phyloP scores from a whole-genome alignment of 2,329 filamentous ascomycete genomes.

The Aspergillus nomiae region DNA sequence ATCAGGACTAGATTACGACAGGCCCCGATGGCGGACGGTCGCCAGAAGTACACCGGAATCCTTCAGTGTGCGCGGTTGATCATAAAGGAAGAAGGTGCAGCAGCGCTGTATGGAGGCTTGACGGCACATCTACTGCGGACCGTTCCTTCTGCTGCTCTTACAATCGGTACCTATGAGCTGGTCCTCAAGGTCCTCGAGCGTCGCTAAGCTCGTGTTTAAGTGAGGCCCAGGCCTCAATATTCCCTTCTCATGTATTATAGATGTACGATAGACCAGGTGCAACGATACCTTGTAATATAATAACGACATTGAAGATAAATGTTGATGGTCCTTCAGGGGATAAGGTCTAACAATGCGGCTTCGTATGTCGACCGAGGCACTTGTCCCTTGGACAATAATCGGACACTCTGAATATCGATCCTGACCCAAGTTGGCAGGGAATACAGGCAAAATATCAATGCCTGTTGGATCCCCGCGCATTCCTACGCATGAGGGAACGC shows the following conservation, averaged over 20 bases:
- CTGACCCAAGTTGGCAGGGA: not conserved
- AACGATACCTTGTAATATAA: slow-evolving; percentile 1
- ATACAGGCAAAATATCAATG: not conserved
- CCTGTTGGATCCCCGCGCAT: not conserved
- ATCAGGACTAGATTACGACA: slow-evolving; percentile 39
- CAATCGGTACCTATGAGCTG: slow-evolving; percentile 41
- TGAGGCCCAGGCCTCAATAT: not conserved
- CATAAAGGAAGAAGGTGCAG: slow-evolving; percentile 38
- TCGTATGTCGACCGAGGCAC: not conserved
- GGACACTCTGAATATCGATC: not conserved
- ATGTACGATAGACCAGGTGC: not conserved
- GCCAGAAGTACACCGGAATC: slow-evolving; percentile 39
- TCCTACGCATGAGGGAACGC: not conserved
- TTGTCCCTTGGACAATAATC: not conserved
- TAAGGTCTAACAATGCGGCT: not conserved
- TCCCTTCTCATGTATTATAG: slow-evolving; percentile 3
- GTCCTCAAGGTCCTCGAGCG: slow-evolving; percentile 29
- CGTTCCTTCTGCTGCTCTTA: slow-evolving; percentile 39
- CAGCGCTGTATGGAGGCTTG: slow-evolving; percentile 38
- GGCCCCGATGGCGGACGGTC: slow-evolving; percentile 37
- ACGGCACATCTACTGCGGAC: slow-evolving; percentile 39
- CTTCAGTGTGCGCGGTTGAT: slow-evolving; percentile 37
- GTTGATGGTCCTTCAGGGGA: not conserved
- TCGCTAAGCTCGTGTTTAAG: not conserved
- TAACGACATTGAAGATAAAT: not conserved